Evolutionary conservation across 2,329 filamentous ascomycete genomes (phyloP).

Genomic region (Paradendryphiella salina): DNA sequence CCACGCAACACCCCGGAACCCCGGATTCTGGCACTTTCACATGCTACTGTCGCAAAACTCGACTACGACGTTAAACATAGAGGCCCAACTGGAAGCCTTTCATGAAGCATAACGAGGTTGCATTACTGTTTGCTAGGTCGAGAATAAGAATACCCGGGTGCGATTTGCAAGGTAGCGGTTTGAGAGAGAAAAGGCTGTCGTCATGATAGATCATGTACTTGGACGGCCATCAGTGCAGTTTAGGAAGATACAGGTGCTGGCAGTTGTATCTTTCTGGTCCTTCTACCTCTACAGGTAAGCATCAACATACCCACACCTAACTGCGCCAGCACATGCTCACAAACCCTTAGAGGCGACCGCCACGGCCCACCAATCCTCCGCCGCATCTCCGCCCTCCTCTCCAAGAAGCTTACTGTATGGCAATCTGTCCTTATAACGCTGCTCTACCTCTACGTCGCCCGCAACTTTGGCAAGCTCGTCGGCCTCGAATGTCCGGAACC

Average conservation of each 20-base stretch:
- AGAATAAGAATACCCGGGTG: slow-evolving; percentile 4
- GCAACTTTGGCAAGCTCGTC: slow-evolving; percentile 91
- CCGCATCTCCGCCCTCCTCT: slow-evolving; percentile 70
- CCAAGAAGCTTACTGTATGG: slow-evolving; percentile 78
- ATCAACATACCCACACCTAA: neutral
- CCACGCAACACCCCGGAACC: slow-evolving; percentile 1
- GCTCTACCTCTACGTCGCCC: slow-evolving; percentile 85
- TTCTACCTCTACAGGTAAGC: slow-evolving; percentile 75
- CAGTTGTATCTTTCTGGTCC: slow-evolving; percentile 90
- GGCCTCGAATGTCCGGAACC: slow-evolving; percentile 92
- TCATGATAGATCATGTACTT: slow-evolving; percentile 75
- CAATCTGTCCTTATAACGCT: slow-evolving; percentile 86
- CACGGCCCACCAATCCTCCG: slow-evolving; percentile 83
- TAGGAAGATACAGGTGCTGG: slow-evolving; percentile 87
- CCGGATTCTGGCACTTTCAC: slow-evolving; percentile 5
- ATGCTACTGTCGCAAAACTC: slow-evolving; percentile 5
- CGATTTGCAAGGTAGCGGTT: neutral
- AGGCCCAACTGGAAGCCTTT: slow-evolving; percentile 16
- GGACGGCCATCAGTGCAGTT: slow-evolving; percentile 90
- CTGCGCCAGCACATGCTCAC: slow-evolving; percentile 18
- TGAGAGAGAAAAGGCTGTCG: slow-evolving; percentile 2
- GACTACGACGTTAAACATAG: neutral
- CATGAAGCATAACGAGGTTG: slow-evolving; percentile 15
- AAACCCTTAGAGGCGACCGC: slow-evolving; percentile 67
- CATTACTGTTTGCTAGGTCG: neutral